Conservation (phyloP, 176 grass and related monocot genomes). For the Carex myosuroides region DNA sequence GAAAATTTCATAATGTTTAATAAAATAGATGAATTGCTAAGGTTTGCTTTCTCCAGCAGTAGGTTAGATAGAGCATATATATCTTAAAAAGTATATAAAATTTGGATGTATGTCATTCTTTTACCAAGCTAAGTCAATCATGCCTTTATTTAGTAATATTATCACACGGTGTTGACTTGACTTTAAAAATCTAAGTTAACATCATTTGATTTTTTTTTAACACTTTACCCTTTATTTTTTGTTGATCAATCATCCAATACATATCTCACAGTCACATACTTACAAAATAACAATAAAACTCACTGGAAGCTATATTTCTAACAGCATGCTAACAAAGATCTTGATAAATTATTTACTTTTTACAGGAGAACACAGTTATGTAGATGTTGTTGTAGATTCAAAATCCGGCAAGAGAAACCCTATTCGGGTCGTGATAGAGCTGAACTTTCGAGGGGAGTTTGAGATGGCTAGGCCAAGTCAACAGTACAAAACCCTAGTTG, state of each 20-base stretch:
- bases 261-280: neutral
- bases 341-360: neutral
- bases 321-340: neutral
- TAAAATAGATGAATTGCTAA: neutral
- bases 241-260: neutral
- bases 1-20: neutral
- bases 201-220: neutral
- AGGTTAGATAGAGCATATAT: neutral
- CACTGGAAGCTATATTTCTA: neutral
- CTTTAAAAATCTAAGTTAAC: neutral
- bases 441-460: conserved; percentile 79
- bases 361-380: conserved; percentile 90
- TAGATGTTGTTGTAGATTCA: conserved; percentile 44
- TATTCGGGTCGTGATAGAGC: conserved; percentile 68
- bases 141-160: neutral
- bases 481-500: conserved; percentile 61
- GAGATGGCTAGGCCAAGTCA: conserved; percentile 70
- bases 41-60: neutral
- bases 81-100: neutral
- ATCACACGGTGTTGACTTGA: conserved; percentile 5
- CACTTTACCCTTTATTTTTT: neutral
- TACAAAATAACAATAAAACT: neutral
- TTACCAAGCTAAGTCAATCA: neutral
- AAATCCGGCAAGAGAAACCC: conserved; percentile 42
- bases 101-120: neutral